Percentiles rank a stretch among this genome's conserved stretches.
These are phyloP conservation scores for Polysphondylium violaceum DNA, from an alignment of 78 protist genomes.

Conservation along the genomic window DNA sequence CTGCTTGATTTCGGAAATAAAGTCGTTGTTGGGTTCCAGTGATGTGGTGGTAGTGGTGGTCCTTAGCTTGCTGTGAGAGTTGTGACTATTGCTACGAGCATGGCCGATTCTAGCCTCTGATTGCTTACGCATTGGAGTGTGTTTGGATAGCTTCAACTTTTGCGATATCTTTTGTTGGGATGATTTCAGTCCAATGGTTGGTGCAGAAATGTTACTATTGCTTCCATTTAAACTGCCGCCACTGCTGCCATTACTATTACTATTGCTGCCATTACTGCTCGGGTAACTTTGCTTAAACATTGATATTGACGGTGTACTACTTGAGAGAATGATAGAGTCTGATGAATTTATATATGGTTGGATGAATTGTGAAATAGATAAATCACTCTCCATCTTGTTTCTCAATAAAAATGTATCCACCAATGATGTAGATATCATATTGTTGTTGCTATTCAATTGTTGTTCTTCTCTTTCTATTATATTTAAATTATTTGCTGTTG, in stretches of 20 bases:
- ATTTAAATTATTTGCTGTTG: not conserved
- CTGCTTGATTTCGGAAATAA: not conserved
- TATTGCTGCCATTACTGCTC: not conserved
- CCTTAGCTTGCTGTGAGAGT: not conserved
- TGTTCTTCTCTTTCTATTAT: not conserved
- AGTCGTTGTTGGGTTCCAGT: not conserved
- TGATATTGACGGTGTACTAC: not conserved
- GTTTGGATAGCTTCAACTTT: slow-evolving; percentile 47
- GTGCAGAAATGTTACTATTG: not conserved
- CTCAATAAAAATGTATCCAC: slow-evolving; percentile 43
- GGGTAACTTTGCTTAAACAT: no score
- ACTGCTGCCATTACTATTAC: not conserved
- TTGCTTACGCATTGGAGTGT: slow-evolving; percentile 41
- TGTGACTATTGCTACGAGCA: slow-evolving; percentile 42
- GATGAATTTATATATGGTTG: slow-evolving; percentile 35
- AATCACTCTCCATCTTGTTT: not conserved
- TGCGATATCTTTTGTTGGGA: slow-evolving; percentile 54
- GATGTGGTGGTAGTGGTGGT: not conserved
- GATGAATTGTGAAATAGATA: slow-evolving; percentile 54
- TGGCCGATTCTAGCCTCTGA: slow-evolving; percentile 74
- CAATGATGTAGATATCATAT: slow-evolving; percentile 18
- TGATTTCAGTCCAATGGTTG: not conserved
- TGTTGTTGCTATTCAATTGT: not conserved
- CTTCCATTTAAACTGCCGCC: no score
- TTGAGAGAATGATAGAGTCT: slow-evolving; percentile 1